Conservation (phyloP, 768 basidiomycete genomes). For the Boletus bicolor region DNA sequence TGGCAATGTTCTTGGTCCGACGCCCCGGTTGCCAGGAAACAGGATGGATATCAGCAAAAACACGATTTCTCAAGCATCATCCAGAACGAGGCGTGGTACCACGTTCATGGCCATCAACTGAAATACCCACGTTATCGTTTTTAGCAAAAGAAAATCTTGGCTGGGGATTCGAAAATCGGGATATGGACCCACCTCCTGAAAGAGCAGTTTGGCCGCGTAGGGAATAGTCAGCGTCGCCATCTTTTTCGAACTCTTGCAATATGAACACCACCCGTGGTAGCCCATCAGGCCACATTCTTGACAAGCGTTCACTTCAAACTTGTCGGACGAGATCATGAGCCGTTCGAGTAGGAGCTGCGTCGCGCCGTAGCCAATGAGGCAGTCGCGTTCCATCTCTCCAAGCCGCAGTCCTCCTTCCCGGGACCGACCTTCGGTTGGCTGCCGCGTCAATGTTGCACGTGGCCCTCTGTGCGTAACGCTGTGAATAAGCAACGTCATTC, state of each 20-base stretch:
- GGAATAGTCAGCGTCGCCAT: constrained; percentile 95
- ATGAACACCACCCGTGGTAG: constrained; percentile 94
- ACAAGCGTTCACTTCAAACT: constrained; percentile 96
- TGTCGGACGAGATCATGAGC: constrained; percentile 98
- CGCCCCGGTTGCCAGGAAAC: constrained; percentile 4
- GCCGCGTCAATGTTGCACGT: constrained; percentile 92
- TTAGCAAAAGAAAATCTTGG: constrained; percentile 2
- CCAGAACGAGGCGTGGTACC: constrained; percentile 83
- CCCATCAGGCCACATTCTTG: constrained; percentile 93
- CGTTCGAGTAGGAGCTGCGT: constrained; percentile 95
- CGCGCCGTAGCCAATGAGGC: constrained; percentile 97
- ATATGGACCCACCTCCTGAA: constrained; percentile 68
- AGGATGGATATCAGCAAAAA: background rate
- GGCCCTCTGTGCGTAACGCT: constrained; percentile 64
- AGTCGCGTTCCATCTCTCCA: constrained; percentile 99
- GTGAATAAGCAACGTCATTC: constrained; percentile 11
- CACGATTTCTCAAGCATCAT: constrained; percentile 54
- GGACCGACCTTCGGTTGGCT: constrained; percentile 97
- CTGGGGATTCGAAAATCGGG: no score
- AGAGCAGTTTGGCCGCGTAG: constrained; percentile 90
- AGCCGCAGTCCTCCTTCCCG: constrained; percentile 95
- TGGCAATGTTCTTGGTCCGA: constrained; percentile 4
- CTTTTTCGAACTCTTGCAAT: constrained; percentile 95
- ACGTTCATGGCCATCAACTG: constrained; percentile 98
- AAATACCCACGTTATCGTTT: background rate